Conservation (phyloP, 176 grass and related monocot genomes). For the Tillandsia fasciculata region DNA sequence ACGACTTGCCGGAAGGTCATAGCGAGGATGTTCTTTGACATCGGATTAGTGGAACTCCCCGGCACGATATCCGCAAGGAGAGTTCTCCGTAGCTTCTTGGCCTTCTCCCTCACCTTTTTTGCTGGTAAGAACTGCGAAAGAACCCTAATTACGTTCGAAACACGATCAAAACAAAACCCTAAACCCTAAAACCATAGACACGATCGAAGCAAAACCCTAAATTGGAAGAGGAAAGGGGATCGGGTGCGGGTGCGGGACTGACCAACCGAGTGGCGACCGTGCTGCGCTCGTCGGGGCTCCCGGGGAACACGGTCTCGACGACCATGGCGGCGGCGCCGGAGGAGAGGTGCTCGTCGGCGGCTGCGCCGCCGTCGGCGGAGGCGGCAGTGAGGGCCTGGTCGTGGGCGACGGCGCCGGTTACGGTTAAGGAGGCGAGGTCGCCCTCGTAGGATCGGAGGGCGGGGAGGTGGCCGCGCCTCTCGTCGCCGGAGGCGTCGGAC, state of each 20-base stretch:
- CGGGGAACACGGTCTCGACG: slow-evolving; percentile 59
- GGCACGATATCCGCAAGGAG: slow-evolving; percentile 29
- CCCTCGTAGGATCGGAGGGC: slow-evolving; percentile 61
- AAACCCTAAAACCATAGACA: neutral
- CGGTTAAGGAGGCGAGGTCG: slow-evolving; percentile 42
- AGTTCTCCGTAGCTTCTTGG: slow-evolving; percentile 40
- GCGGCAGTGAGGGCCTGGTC: slow-evolving; percentile 66
- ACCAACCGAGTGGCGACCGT: slow-evolving; percentile 68
- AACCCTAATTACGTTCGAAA: neutral
- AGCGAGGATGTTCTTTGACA: slow-evolving; percentile 45
- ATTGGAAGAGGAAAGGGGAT: neutral
- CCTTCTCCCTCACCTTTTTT: slow-evolving; percentile 57
- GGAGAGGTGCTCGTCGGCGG: slow-evolving; percentile 50
- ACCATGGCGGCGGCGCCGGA: slow-evolving; percentile 47
- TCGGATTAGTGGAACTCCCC: slow-evolving; percentile 9
- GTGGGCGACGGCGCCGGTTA: slow-evolving; percentile 38
- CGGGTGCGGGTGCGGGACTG: slow-evolving; percentile 5
- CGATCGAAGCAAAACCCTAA: neutral
- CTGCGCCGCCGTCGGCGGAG: slow-evolving; percentile 40
- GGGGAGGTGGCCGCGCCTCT: slow-evolving; percentile 16
- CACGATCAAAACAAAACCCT: neutral
- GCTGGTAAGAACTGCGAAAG: slow-evolving; percentile 67
- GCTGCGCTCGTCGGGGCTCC: slow-evolving; percentile 13
- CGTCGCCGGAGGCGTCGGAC: neutral
- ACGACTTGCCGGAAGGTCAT: slow-evolving; percentile 79